Base-by-base conservation (phyloP, 202 grass and related monocot species). In the Setaria viridis region DNA sequence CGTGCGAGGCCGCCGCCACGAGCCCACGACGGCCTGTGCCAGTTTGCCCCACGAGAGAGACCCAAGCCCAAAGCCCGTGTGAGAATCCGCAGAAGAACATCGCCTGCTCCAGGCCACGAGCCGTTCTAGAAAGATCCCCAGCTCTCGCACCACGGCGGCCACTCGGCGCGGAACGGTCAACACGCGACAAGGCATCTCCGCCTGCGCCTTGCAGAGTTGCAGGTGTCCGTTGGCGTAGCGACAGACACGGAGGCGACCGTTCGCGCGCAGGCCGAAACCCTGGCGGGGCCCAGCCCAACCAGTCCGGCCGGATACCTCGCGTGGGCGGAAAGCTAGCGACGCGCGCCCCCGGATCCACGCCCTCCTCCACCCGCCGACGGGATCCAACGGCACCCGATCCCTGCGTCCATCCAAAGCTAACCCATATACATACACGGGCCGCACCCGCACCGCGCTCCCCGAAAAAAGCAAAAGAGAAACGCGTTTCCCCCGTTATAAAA, bases 401-500 rank as follows among this genome's bases (percentile, higher is more conserved):
- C 79, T 86, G 83, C 83, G 86, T 92, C 67, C 47, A 67, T 76
- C 68, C 54, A 69, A 91, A 86, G 82, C 90, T 82, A 88, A 51
- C 39, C 39, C 6, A 39, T 13, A 9, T 6, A 16, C 33, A 55
- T 11, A 33, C 72, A 53, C 72, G 73, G 53, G 73, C 73, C 51
- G 33, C 53, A 0, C 32, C 32, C 8, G 2, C 25, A 12, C 37
- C 13, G 50, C 4, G 20, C 30, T 16, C 20, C 9, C 4, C 32
- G 2, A 1, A 43, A 13, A 60, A 16, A 34, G 13, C 10, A 33
- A 20, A n/a, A 12, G 7, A 67, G 21, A 48, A 35, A 62, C 25
- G 29, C 51, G 2, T 25, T 25, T 8, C 19, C 0, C 56, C 50
- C 45, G 10, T 2, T 72, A 64, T 80, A 86, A 86, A 86, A 12